phyloP scores from a whole-genome alignment of 495 filamentous ascomycete genomes.

The Talaromyces trachyspermus region DNA sequence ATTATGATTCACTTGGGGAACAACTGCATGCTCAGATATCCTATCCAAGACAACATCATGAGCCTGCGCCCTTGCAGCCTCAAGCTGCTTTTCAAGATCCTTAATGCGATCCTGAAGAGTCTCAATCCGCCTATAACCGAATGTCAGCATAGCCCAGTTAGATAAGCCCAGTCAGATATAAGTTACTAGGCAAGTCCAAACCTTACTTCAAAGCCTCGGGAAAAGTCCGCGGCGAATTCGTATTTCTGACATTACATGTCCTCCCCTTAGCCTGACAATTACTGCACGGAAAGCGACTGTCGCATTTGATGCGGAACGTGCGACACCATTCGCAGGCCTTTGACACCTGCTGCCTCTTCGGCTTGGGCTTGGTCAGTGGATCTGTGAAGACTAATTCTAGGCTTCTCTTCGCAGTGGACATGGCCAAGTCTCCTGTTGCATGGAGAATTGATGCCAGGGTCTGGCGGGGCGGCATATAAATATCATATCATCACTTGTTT shows the following conservation, averaged over 20 bases:
- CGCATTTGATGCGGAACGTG: conserved; percentile 37
- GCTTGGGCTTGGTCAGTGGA: background rate
- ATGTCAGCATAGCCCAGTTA: background rate
- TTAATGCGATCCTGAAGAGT: conserved; percentile 18
- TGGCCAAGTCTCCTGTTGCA: too few species aligned
- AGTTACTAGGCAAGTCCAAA: too few species aligned
- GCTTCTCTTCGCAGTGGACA: background rate
- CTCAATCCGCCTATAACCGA: conserved; percentile 26
- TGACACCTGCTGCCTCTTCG: conserved; percentile 29
- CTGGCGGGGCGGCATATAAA: too few species aligned
- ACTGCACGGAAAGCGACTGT: conserved; percentile 33
- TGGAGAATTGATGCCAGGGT: too few species aligned
- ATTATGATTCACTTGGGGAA: background rate
- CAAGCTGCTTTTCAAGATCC: conserved; percentile 4
- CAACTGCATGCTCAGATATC: background rate
- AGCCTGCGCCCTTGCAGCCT: conserved; percentile 5
- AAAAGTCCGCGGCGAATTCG: conserved; percentile 9
- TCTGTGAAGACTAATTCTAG: background rate
- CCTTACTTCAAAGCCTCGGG: background rate
- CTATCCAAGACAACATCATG: background rate
- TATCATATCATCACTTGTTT: too few species aligned
- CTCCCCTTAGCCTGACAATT: conserved; percentile 33
- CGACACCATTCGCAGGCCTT: conserved; percentile 43
- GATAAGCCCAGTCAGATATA: too few species aligned
- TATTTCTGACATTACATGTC: conserved; percentile 29